Conservation (phyloP, 2,329 filamentous ascomycete species). For the Alternaria angustiovoidea region DNA sequence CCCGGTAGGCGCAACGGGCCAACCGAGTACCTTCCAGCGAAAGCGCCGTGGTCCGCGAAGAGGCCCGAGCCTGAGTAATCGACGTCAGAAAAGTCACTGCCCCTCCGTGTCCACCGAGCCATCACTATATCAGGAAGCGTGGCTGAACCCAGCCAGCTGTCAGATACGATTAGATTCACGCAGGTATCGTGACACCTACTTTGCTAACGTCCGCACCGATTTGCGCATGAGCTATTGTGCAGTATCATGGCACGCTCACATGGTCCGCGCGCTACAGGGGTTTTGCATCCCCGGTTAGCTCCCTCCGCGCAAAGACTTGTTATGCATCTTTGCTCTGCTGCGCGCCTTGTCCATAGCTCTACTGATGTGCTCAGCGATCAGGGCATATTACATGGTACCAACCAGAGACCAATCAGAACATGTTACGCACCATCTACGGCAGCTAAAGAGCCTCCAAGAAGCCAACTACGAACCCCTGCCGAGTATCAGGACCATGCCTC, state of each 20-base stretch:
- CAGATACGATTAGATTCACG: conserved; percentile 37
- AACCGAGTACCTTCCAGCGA: not conserved
- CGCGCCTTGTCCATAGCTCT: conserved; percentile 16
- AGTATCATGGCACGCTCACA: conserved; percentile 22
- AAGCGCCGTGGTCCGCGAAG: conserved; percentile 12
- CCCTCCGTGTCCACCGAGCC: conserved; percentile 21
- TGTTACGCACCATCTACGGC: conserved; percentile 27
- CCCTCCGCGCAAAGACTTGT: conserved; percentile 11
- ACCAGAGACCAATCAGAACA: conserved; percentile 34
- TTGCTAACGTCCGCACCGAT: conserved; percentile 28
- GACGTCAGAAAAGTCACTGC: conserved; percentile 35
- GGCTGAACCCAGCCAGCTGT: conserved; percentile 38
- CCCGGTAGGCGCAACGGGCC: conserved; percentile 23
- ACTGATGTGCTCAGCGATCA: conserved; percentile 24
- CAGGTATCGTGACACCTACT: conserved; percentile 26
- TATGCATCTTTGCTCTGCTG: conserved; percentile 15
- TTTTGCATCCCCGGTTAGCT: conserved; percentile 13
- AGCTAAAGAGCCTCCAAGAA: conserved; percentile 46
- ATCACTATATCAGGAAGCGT: conserved; percentile 36
- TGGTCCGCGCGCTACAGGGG: conserved; percentile 24
- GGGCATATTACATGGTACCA: conserved; percentile 28
- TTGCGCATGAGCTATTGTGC: conserved; percentile 21
- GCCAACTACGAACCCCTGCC: conserved; percentile 39
- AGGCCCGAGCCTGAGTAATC: conserved; percentile 31
- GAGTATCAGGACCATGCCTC: conserved; percentile 37